Evolutionary conservation across 2,329 filamentous ascomycete genomes (phyloP).

Genomic region (Fusarium kyushuense): DNA sequence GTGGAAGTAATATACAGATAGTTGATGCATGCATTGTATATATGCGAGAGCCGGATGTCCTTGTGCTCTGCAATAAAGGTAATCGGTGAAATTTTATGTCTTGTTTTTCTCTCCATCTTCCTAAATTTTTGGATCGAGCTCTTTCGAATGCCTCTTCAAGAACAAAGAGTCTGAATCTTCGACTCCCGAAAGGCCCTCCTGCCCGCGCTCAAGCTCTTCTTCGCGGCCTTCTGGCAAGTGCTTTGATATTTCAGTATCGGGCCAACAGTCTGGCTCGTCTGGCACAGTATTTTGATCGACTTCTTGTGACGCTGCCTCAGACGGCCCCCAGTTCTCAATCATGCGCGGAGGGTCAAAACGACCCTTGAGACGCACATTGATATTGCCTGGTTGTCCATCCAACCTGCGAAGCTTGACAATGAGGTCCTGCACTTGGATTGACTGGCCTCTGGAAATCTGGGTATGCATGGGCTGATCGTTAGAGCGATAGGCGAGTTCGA

Average conservation of each 20-base stretch:
- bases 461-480: slow-evolving; percentile 47
- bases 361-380: slow-evolving; percentile 42
- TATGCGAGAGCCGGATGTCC: not conserved
- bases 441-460: slow-evolving; percentile 32
- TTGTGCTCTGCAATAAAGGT: not conserved
- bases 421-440: slow-evolving; percentile 27
- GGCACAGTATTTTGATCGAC: not conserved
- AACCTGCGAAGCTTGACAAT: slow-evolving; percentile 40
- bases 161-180: not conserved
- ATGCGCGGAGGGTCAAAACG: slow-evolving; percentile 41
- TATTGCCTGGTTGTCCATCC: slow-evolving; percentile 35
- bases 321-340: slow-evolving; percentile 36
- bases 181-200: not conserved
- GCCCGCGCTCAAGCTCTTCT: not conserved
- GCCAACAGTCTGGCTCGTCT: slow-evolving; percentile 14
- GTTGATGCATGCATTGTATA: slow-evolving; percentile 3
- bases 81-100: not conserved
- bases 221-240: not conserved
- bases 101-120: not conserved
- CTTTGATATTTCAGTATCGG: slow-evolving; percentile 2
- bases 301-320: not conserved
- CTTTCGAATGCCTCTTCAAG: not conserved
- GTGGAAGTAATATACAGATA: slow-evolving; percentile 26
- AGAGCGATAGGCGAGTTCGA: slow-evolving; percentile 46
- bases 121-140: not conserved